Evolutionary conservation across 306 rosid genomes (phyloP).

Genomic region (Cucurbita ficifolia): DNA sequence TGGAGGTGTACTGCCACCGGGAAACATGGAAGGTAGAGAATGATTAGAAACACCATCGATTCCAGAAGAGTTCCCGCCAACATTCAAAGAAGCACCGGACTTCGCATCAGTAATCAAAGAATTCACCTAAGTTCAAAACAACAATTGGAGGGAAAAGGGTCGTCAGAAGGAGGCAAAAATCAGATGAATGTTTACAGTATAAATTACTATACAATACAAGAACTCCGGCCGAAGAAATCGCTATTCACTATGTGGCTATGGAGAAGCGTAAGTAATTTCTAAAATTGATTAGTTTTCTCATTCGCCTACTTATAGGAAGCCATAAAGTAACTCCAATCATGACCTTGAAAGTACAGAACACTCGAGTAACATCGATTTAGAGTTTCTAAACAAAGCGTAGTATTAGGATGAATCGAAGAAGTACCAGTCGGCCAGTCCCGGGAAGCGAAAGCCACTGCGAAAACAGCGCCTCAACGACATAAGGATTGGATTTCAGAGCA

Average conservation of each 20-base stretch:
- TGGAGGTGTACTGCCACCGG: slow-evolving; percentile 97
- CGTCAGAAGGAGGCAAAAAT: neutral
- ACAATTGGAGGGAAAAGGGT: neutral
- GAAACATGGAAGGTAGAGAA: slow-evolving; percentile 95
- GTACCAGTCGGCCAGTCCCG: slow-evolving; percentile 67
- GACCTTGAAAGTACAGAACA: neutral
- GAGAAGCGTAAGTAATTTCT: neutral
- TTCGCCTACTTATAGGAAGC: neutral
- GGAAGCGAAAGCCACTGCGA: slow-evolving; percentile 90
- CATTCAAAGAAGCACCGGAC: slow-evolving; percentile 69
- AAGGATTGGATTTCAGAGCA: slow-evolving; percentile 57
- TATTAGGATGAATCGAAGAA: neutral
- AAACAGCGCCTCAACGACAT: slow-evolving; percentile 54
- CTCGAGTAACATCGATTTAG: neutral
- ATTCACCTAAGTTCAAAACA: slow-evolving; percentile 30
- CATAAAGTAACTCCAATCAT: neutral
- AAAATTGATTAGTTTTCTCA: neutral
- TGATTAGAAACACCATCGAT: slow-evolving; percentile 49
- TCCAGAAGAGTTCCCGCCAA: slow-evolving; percentile 71
- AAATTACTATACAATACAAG: neutral
- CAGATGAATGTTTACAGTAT: neutral
- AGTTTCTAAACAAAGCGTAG: neutral
- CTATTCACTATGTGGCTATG: no score
- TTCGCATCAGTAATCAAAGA: slow-evolving; percentile 78
- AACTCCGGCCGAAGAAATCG: neutral